Percentiles rank a stretch among this genome's conserved stretches.
phyloP scores from a whole-genome alignment of 768 basidiomycete species.

The Auricularia auricula-judae region DNA sequence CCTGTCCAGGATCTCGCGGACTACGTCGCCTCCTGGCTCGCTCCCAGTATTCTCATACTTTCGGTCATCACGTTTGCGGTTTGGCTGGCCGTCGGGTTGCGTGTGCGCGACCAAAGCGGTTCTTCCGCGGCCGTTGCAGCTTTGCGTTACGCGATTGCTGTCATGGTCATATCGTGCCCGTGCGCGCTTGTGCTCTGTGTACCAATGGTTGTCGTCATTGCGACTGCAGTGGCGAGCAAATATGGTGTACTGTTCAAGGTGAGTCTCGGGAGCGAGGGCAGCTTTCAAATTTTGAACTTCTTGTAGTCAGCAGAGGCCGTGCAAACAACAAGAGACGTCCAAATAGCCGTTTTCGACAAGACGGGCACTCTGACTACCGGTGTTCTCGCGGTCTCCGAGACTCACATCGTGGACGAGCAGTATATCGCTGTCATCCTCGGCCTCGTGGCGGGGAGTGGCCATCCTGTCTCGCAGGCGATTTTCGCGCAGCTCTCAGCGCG shows the following conservation, averaged over 20 bases:
- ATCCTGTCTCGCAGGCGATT: neutral
- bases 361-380: constrained; percentile 6
- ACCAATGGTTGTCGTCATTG: neutral
- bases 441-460: constrained; percentile 16
- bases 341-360: constrained; percentile 5
- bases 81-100: constrained; percentile 25
- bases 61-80: constrained; percentile 18
- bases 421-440: constrained; percentile 14
- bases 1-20: constrained; percentile 23
- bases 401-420: neutral
- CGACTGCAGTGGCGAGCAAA: neutral
- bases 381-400: neutral
- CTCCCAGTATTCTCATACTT: neutral
- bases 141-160: constrained; percentile 15
- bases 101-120: constrained; percentile 16
- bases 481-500: neutral
- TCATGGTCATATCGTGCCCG: neutral
- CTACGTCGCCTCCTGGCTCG: neutral
- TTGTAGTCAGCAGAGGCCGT: neutral
- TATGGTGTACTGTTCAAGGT: neutral
- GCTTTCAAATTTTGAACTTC: too few species aligned
- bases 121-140: constrained; percentile 21
- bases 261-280: neutral
- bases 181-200: neutral
- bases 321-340: neutral